phyloP scores from a whole-genome alignment of 306 rosid genomes.

The Bauhinia variegata region DNA sequence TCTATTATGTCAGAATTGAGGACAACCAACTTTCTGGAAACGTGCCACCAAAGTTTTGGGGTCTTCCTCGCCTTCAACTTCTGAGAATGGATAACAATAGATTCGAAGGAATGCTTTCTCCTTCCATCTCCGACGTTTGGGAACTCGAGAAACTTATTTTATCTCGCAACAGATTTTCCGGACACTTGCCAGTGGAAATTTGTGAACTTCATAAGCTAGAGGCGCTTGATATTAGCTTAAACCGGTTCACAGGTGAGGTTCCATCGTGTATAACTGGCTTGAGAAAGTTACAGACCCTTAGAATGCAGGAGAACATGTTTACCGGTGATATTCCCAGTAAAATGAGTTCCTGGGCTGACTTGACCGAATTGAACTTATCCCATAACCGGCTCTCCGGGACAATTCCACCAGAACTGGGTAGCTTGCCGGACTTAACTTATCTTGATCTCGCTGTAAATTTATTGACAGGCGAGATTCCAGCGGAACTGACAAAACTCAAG shows the following conservation, averaged over 20 bases:
- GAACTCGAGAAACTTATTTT: conserved; percentile 41
- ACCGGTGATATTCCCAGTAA: conserved; percentile 56
- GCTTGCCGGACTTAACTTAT: conserved; percentile 53
- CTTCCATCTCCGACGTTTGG: conserved; percentile 41
- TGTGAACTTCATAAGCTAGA: conserved; percentile 51
- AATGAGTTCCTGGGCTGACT: conserved; percentile 55
- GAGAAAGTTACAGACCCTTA: conserved; percentile 58
- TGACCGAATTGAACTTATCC: conserved; percentile 67
- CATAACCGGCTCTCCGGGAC: conserved; percentile 55
- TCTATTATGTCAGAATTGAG: conserved; percentile 61
- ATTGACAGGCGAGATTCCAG: conserved; percentile 69
- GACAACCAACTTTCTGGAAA: conserved; percentile 59
- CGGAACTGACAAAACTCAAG: conserved; percentile 57
- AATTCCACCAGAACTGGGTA: conserved; percentile 65
- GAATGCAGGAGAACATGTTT: conserved; percentile 68
- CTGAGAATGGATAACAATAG: conserved; percentile 53
- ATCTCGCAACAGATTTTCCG: conserved; percentile 57
- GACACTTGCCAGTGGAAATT: conserved; percentile 49
- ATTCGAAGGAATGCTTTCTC: conserved; percentile 56
- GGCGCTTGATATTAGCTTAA: conserved; percentile 51
- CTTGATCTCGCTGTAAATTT: conserved; percentile 72
- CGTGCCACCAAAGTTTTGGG: conserved; percentile 62
- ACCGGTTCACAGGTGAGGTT: conserved; percentile 57
- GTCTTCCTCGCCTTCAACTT: conserved; percentile 41
- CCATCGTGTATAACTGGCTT: conserved; percentile 65